Base-by-base conservation (phyloP, 352 stramenopile species). In the Phytophthora pisi region DNA sequence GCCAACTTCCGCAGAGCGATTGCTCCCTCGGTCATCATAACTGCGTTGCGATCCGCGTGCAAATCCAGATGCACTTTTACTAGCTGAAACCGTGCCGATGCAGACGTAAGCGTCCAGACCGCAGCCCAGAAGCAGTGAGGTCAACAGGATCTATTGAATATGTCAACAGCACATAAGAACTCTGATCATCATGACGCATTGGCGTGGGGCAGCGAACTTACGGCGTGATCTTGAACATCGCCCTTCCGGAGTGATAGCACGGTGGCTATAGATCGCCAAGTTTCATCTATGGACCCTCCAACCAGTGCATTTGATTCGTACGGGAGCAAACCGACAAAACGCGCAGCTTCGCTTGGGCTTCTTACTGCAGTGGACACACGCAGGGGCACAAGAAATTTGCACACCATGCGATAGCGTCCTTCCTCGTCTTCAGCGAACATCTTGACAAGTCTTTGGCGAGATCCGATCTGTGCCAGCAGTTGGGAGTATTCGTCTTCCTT, bases 391-490 rank as follows among this genome's bases (percentile, higher is more conserved):
- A 98, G 28, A 55, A 93, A 98, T 28, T 90, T 91, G 68, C 88
- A 97, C 3, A 97, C 84, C 78, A 93, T 89, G 16, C 84, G 82
- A 69, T 96, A 91, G 0, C 78, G 72, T 9, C 91, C 90, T 64
- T 89, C 82, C 57, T 97, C 91, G 64, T 98, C 93, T 65, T 96
- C 86, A 3, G 84, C 85, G 66, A 96, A 96, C 40, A 96, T 75
- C 36, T 93, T 94, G 4, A 96, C 81, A 4, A 91, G 68, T 34
- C 88, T 82, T 20, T 77, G 64, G 4, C 65, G 56, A 8, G 49
- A 43, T 13, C 55, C 54, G 9, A 70, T 51, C 16, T 67, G 52
- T 4, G 42, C 58, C 13, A 74, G 31, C 40, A 67, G 23, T 16
- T 63, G 53, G 1, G 59, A 61, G 23, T 72, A 72, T 34, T 77